Conservation (phyloP, 768 basidiomycete genomes). For the Lactarius hengduanensis region DNA sequence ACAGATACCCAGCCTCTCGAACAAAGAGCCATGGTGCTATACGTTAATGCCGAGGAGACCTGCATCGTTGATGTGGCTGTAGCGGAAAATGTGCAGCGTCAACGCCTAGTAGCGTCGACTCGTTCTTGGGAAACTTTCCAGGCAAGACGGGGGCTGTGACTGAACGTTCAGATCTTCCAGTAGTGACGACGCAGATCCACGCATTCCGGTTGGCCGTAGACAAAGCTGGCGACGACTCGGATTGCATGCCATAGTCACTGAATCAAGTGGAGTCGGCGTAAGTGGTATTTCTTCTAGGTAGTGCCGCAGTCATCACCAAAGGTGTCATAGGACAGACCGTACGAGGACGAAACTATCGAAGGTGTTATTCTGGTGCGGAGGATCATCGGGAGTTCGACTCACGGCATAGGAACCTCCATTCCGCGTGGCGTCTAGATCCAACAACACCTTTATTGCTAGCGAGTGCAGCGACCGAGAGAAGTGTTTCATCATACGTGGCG, state of each 20-base stretch:
- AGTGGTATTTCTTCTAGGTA: not conserved
- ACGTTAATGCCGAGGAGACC: not conserved
- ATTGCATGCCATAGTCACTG: not conserved
- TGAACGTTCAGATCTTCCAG: not conserved
- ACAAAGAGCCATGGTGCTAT: not conserved
- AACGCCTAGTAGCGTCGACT: not conserved
- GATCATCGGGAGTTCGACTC: not conserved
- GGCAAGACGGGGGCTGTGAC: no score
- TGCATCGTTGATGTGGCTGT: not conserved
- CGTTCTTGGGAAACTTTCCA: no score
- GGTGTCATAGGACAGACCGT: not conserved
- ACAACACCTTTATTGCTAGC: not conserved
- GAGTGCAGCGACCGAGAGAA: not conserved
- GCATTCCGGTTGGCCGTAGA: no score
- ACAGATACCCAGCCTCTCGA: not conserved
- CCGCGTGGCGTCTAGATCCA: not conserved
- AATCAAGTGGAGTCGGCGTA: no score
- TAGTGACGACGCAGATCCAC: no score
- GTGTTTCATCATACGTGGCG: not conserved
- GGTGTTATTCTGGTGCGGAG: not conserved
- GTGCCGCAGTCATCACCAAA: not conserved
- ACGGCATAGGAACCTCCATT: not conserved
- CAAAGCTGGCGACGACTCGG: not conserved
- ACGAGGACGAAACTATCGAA: not conserved
- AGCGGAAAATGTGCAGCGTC: not conserved